Conservation (phyloP, 2,329 filamentous ascomycete species). For the Akanthomyces lecanii region DNA sequence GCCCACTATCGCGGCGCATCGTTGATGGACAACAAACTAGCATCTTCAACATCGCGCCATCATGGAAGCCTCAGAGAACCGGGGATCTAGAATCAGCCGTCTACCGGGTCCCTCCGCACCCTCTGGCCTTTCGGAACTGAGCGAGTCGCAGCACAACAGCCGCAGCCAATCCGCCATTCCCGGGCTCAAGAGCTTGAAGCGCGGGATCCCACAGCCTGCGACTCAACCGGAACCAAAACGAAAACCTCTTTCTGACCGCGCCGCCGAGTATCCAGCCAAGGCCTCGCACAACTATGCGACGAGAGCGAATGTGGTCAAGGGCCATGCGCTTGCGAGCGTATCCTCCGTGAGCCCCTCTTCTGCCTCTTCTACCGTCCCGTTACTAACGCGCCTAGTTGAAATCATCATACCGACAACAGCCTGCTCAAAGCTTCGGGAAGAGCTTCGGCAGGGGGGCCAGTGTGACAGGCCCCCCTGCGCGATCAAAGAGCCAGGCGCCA, state of each 20-base stretch:
- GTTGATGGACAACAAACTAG: too few species aligned
- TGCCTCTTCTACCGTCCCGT: too few species aligned
- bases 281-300: constrained; percentile 36
- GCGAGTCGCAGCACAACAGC: constrained; percentile 57
- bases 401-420: constrained; percentile 37
- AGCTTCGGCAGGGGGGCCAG: constrained; percentile 52
- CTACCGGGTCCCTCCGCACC: constrained; percentile 15
- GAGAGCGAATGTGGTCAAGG: constrained; percentile 44
- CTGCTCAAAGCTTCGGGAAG: constrained; percentile 44
- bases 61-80: constrained; percentile 15
- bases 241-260: constrained; percentile 53
- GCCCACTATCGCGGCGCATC: too few species aligned
- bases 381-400: constrained; percentile 1
- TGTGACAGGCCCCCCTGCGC: constrained; percentile 42
- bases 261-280: constrained; percentile 47
- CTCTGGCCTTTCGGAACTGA: constrained; percentile 47
- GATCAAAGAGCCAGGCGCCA: constrained; percentile 37
- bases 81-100: constrained; percentile 14
- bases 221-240: constrained; percentile 56
- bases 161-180: constrained; percentile 43
- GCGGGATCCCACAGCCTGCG: constrained; percentile 45
- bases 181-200: constrained; percentile 45
- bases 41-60: background rate
- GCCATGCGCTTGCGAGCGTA: constrained; percentile 29
- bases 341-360: constrained; percentile 3